Conservation (phyloP, 208 protist species). For the Lotmaria passim region DNA sequence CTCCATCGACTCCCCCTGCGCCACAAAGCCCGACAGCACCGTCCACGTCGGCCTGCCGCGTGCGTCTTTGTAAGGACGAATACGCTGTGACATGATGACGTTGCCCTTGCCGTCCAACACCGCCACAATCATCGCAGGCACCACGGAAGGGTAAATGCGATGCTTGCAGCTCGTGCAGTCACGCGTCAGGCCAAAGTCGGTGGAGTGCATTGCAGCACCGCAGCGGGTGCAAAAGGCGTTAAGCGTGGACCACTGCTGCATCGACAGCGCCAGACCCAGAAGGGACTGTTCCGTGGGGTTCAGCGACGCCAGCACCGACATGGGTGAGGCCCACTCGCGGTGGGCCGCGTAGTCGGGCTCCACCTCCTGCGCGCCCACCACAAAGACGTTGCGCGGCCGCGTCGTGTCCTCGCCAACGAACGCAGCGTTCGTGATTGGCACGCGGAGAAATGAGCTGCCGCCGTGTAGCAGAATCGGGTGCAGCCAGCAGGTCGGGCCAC, state of each 20-base stretch:
- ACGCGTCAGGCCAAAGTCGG: slow-evolving; percentile 29
- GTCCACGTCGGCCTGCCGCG: too few species aligned
- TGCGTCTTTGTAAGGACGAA: background rate
- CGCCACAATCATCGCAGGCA: slow-evolving; percentile 54
- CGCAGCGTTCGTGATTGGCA: slow-evolving; percentile 18
- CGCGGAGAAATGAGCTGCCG: slow-evolving; percentile 6
- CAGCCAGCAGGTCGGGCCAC: slow-evolving; percentile 26
- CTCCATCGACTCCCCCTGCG: too few species aligned
- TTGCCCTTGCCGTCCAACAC: slow-evolving; percentile 59
- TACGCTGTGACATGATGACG: slow-evolving; percentile 47
- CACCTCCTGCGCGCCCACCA: slow-evolving; percentile 23
- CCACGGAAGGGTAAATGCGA: slow-evolving; percentile 37
- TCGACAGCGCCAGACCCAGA: slow-evolving; percentile 41
- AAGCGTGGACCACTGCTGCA: slow-evolving; percentile 37
- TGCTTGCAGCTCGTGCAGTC: slow-evolving; percentile 36
- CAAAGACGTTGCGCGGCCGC: slow-evolving; percentile 38
- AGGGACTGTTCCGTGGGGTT: slow-evolving; percentile 29
- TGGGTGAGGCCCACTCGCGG: slow-evolving; percentile 18
- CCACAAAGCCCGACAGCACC: too few species aligned
- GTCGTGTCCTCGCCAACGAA: slow-evolving; percentile 42
- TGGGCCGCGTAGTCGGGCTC: slow-evolving; percentile 4
- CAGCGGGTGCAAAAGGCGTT: slow-evolving; percentile 46
- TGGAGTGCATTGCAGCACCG: slow-evolving; percentile 27
- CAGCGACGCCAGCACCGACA: slow-evolving; percentile 17
- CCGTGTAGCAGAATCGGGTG: slow-evolving; percentile 22